Evolutionary conservation across 179 eudicot species (phyloP), one percentile per base, ranked within the genome.

Genomic region (Beta macrorhiza): DNA sequence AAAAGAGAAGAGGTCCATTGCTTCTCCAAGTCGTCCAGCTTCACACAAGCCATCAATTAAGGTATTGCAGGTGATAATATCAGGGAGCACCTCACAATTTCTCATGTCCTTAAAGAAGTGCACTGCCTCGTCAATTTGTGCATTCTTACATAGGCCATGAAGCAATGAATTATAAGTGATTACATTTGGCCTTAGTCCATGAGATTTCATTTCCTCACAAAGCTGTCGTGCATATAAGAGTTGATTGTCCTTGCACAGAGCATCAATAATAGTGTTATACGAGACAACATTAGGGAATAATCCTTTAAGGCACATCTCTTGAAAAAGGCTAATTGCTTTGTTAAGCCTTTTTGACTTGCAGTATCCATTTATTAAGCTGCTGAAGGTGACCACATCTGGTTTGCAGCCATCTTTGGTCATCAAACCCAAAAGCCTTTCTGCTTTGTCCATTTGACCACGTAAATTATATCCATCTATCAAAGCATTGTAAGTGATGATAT

Each of bases 21-120:
- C 84, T 19, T 61, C 72, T 20, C 42, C 64, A 61, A 79, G 73
- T 52, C 17, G 42, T 2, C 78, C 49, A 45, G 70, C 67, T 20
- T 74, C 72, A 63, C 58, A 58, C 7, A 84, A 17, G 16, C 84
- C 87, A 58, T 74, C 49, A n/a, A 81, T 61, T 1, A 85, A 53
- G 37, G 47, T 16, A 51, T 9, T 82, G 69, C 49, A 79, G 1
- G 9, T 53, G 10, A 32, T 0, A 58, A 75, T 70, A 82, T 82
- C 1, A 9, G 78, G 80, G 49, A 10, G 13, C 13, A 70, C 3
- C 14, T 78, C 75, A 0, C 10, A 8, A 5, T 7, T 55, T 71
- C 59, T 25, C 67, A 81, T 56, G 8, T 65, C 4, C 37, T 15
- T 44, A 19, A 75, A 1, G 7, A 55, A 0, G 4, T 5, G 7